Conservation (phyloP, 1,284 basidiomycete genomes). For the Cryptococcus maquisensis region DNA sequence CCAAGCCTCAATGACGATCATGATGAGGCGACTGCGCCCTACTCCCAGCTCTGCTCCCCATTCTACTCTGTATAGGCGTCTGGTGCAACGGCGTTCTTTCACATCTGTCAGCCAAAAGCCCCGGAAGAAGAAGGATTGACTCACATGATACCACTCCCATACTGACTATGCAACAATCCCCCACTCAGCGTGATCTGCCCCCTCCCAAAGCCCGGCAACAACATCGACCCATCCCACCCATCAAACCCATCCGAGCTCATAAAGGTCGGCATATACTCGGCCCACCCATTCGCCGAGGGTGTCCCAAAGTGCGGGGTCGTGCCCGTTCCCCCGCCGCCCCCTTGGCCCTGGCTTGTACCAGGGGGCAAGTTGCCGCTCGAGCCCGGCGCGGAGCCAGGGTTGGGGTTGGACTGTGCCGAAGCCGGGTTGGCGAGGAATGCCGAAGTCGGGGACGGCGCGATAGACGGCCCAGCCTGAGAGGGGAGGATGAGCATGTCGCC, state of each 20-base stretch:
- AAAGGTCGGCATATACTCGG: conserved; percentile 44
- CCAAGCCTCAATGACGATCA: not conserved
- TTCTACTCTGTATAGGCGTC: conserved; percentile 27
- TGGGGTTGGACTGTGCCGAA: conserved; percentile 9
- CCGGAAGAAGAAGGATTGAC: conserved; percentile 10
- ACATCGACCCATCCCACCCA: conserved; percentile 47
- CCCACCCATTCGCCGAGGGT: conserved; percentile 35
- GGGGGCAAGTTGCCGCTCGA: conserved; percentile 5
- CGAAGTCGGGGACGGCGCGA: conserved; percentile 37
- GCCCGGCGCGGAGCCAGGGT: not conserved
- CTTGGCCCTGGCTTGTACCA: conserved; percentile 22
- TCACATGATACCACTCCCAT: conserved; percentile 49
- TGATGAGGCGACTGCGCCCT: conserved; percentile 19
- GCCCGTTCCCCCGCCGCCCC: conserved; percentile 28
- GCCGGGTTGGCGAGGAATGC: conserved; percentile 15
- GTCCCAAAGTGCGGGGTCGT: conserved; percentile 9
- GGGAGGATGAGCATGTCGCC: conserved; percentile 48
- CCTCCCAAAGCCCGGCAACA: conserved; percentile 47
- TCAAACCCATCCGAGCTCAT: conserved; percentile 47
- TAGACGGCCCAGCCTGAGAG: conserved; percentile 40
- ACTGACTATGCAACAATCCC: conserved; percentile 46
- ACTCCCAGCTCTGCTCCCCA: conserved; percentile 26
- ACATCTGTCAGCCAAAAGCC: not conserved
- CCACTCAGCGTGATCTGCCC: conserved; percentile 47
- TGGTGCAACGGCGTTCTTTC: conserved; percentile 37